These are phyloP conservation scores for Suhomyces wounanorum DNA, from an alignment of 1,139 yeast genomes.

Conservation along the genomic window DNA sequence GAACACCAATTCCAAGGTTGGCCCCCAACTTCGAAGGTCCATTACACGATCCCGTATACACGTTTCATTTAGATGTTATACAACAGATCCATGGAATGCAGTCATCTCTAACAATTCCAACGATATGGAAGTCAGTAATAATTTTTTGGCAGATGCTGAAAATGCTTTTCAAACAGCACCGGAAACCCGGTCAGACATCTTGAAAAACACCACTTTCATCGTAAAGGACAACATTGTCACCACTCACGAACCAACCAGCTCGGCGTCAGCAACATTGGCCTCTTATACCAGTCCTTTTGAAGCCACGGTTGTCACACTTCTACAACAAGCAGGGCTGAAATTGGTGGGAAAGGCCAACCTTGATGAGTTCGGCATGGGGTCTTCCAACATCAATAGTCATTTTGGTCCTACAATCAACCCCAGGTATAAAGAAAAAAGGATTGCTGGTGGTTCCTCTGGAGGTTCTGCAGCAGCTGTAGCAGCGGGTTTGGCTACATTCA, in stretches of 20 bases:
- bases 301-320: conserved; percentile 66
- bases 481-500: conserved; percentile 62
- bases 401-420: conserved; percentile 79
- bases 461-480: conserved; percentile 95
- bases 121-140: neutral
- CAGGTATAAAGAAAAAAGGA: conserved; percentile 35
- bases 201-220: conserved; percentile 9
- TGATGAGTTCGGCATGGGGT: conserved; percentile 99
- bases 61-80: neutral
- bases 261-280: conserved; percentile 65
- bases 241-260: conserved; percentile 63
- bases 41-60: neutral
- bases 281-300: conserved; percentile 75
- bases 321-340: conserved; percentile 53
- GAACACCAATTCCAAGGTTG: neutral
- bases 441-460: conserved; percentile 93
- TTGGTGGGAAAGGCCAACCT: conserved; percentile 86
- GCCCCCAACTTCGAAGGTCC: neutral
- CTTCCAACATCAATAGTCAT: conserved; percentile 56
- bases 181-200: neutral
- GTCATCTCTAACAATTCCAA: neutral
- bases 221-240: conserved; percentile 83
- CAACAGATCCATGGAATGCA: neutral
- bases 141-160: neutral
- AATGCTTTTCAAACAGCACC: neutral